phyloP scores from a whole-genome alignment of 2,329 filamentous ascomycete genomes.

The Dothidotthia symphoricarpi region DNA sequence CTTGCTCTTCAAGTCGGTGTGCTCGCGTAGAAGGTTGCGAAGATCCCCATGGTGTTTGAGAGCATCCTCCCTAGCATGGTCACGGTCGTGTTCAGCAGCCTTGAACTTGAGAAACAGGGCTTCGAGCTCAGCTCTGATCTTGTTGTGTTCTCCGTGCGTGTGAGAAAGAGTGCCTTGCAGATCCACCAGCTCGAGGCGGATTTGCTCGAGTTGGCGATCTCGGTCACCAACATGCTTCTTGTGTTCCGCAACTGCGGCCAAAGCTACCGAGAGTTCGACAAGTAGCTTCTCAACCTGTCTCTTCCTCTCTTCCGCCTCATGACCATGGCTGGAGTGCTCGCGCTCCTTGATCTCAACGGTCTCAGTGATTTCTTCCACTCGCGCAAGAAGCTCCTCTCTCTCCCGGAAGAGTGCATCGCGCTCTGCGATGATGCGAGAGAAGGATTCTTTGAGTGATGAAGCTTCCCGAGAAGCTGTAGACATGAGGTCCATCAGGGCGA shows the following conservation, averaged over 20 bases:
- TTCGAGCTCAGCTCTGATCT: slow-evolving; percentile 20
- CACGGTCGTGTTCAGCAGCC: slow-evolving; percentile 19
- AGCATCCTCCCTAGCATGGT: slow-evolving; percentile 19
- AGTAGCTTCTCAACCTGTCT: slow-evolving; percentile 22
- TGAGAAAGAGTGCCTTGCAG: slow-evolving; percentile 9
- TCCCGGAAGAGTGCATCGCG: slow-evolving; percentile 24
- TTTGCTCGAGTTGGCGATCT: slow-evolving; percentile 19
- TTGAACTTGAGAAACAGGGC: slow-evolving; percentile 16
- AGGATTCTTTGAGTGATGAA: slow-evolving; percentile 25
- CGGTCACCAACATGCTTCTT: slow-evolving; percentile 25
- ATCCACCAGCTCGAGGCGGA: slow-evolving; percentile 19
- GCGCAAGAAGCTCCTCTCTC: slow-evolving; percentile 18
- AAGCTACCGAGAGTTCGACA: slow-evolving; percentile 21
- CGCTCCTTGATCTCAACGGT: slow-evolving; percentile 23
- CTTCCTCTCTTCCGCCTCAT: slow-evolving; percentile 23
- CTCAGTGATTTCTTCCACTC: slow-evolving; percentile 24
- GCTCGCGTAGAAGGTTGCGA: slow-evolving; percentile 18
- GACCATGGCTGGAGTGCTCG: slow-evolving; percentile 21
- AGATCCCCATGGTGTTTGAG: slow-evolving; percentile 25
- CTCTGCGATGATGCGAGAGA: slow-evolving; percentile 26
- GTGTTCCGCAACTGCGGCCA: slow-evolving; percentile 20
- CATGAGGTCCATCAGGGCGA: slow-evolving; percentile 31
- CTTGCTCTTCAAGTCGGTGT: slow-evolving; percentile 28
- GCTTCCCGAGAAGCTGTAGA: slow-evolving; percentile 25
- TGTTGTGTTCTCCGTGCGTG: slow-evolving; percentile 15